A percentile compares a stretch with the other conserved stretches of the same genome.
These are phyloP conservation scores for Metschnikowia corniflorae DNA, from an alignment of 805 yeast species.

Conservation along the genomic window DNA sequence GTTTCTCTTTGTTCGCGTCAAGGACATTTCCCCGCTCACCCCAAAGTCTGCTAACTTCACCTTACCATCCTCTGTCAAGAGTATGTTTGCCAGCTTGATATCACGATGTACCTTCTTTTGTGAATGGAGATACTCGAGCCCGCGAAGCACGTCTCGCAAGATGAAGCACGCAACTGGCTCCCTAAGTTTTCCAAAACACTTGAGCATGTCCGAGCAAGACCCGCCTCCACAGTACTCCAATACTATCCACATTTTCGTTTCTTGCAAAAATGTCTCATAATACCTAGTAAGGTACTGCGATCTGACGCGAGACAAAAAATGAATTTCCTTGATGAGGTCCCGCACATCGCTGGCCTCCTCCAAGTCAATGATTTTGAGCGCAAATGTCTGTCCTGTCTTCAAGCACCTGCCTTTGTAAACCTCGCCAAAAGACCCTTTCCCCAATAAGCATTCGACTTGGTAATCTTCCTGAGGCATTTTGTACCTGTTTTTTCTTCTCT, in stretches of 20 bases:
- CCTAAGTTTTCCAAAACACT: slow-evolving; percentile 47
- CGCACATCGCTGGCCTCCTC: slow-evolving; percentile 74
- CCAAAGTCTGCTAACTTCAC: slow-evolving; percentile 93
- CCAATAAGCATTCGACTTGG: slow-evolving; percentile 36
- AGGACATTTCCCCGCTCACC: slow-evolving; percentile 76
- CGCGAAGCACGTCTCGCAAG: slow-evolving; percentile 59
- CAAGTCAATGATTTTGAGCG: slow-evolving; percentile 81
- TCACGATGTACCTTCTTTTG: slow-evolving; percentile 84
- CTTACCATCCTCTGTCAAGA: slow-evolving; percentile 63
- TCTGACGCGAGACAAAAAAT: slow-evolving; percentile 42
- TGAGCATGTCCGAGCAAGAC: slow-evolving; percentile 74
- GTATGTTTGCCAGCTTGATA: slow-evolving; percentile 83
- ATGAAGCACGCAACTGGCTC: slow-evolving; percentile 54
- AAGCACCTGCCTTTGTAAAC: slow-evolving; percentile 57
- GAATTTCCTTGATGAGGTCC: slow-evolving; percentile 71
- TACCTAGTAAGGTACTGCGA: slow-evolving; percentile 58
- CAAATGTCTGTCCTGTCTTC: slow-evolving; percentile 49
- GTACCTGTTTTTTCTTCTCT: not conserved
- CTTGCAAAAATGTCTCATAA: slow-evolving; percentile 59
- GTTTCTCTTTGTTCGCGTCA: slow-evolving; percentile 47
- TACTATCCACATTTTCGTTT: slow-evolving; percentile 75
- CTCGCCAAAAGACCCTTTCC: slow-evolving; percentile 85
- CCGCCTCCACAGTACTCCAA: slow-evolving; percentile 98
- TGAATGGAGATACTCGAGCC: slow-evolving; percentile 71
- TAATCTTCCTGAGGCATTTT: slow-evolving; percentile 17